A percentile compares a stretch with the other conserved stretches of the same genome.
Evolutionary conservation across 331 rosid genomes (phyloP).

Genomic region (Malus hybrid): DNA sequence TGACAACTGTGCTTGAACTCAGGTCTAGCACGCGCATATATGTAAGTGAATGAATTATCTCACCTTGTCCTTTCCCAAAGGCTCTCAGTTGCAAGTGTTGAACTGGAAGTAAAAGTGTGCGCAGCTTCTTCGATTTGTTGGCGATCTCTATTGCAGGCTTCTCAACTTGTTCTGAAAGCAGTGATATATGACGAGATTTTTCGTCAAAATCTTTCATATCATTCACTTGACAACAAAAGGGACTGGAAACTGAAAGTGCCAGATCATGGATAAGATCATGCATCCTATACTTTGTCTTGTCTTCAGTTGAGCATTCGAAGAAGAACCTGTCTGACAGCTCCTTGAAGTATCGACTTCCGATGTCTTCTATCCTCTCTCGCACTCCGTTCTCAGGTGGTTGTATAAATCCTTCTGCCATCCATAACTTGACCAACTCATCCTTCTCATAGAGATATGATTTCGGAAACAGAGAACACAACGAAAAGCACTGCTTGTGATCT

Average conservation of each 20-base stretch:
- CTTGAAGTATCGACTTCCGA: not conserved
- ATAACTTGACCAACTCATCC: not conserved
- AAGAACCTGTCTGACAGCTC: slow-evolving; percentile 7
- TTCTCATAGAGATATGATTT: not conserved
- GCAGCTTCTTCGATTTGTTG: not conserved
- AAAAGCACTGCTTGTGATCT: not conserved
- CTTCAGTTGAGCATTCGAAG: not conserved
- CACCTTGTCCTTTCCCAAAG: not conserved
- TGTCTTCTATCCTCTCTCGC: not conserved
- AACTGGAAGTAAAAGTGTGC: slow-evolving; percentile 2
- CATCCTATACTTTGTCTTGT: not conserved
- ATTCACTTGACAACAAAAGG: not conserved
- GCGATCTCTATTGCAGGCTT: not conserved
- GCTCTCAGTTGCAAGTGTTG: not conserved
- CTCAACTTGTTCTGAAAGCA: not conserved
- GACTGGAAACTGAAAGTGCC: not conserved
- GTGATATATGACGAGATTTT: not conserved
- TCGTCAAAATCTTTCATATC: not conserved
- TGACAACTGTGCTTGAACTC: slow-evolving; percentile 3
- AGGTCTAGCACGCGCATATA: slow-evolving; percentile 4
- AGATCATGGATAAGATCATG: slow-evolving; percentile 10
- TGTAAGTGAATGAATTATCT: not conserved
- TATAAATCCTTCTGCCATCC: slow-evolving; percentile 6
- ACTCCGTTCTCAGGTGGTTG: not conserved
- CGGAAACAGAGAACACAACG: slow-evolving; percentile 8